Base-by-base conservation (phyloP, 257 asterid genomes). In the Dorcoceras hygrometricum region DNA sequence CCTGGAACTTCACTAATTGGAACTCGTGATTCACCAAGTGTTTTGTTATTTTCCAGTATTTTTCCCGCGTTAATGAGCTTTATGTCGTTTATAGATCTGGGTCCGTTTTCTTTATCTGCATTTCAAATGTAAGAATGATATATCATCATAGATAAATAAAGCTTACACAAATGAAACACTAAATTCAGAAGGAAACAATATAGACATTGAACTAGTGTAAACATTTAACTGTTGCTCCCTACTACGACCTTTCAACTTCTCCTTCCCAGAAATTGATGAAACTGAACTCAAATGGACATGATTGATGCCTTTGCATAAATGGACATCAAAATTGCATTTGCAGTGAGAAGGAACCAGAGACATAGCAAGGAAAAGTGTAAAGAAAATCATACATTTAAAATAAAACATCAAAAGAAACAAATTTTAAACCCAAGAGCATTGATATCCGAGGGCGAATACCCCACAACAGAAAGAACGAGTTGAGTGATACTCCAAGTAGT, bases 1-100 rank as follows among this genome's bases (percentile, higher is more conserved):
- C 94, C 95, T 14, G 98, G 89, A 75, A 88, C 89, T 81, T 89
- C 98, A 78, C 84, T 86, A 66, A 85, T 80, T 19, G 94, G 94
- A 67, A 82, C 79, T 43, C 91, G 83, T 14, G 95, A 91, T 73
- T 91, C 98, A 66, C 81, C 84, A 27, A 91, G 78, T 43, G 96
- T 89, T 74, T 73, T 74, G 75, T 81, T 89, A 64, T 91, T 89
- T 79, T 91, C 98, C 36, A 91, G 96, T 75, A 91, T 91, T 81
- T 63, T 89, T 76, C 98, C 98, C 0, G 93, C 95, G 43, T 83
- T 83, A 28, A 91, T 91, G 28, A 91, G 93, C 87, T 86, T 91
- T 80, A 91, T 69, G 79, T 87, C 98, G 7, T 75, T 85, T 69
- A 85, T 60, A 6, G 88, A 75, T 82, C 80, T 88, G 9, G 98